Evolutionary conservation across 495 filamentous ascomycete species (phyloP), one percentile per base, ranked within the genome.

Genomic region (Aspergillus panamensis): DNA sequence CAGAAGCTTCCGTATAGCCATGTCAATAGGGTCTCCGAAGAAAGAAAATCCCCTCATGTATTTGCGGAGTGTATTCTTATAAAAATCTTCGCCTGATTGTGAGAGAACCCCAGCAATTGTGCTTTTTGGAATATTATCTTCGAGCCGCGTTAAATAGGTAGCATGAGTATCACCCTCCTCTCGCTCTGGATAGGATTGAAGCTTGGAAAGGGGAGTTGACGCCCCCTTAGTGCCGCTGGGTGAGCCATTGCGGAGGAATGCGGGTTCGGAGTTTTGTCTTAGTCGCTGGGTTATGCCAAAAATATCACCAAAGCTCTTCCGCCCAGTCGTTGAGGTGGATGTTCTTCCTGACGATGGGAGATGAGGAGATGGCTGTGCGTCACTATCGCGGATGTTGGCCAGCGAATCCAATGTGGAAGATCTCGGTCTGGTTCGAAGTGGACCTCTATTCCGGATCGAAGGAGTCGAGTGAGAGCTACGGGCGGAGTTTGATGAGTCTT

Each of bases 31-130:
- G 65, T 97, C 94, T 32, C 90, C 90, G 58, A 96, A 96, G 75
- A 96, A 97, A 47, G 84, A 83, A 70, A 99, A 97, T 8, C 87
- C 85, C 51, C 92, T 82, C 90, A 97, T 97, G 68, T 96, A 97
- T 65, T 92, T 96, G 51, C 93, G 83, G 31, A 99, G 69, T 3
- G 92, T 90, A 6, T 87, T 82, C 53, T 86, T 85, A 32, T 82
- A 88, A 70, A 99, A 99, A 0, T 86, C 73, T 59, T 99, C 92
- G 5, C 81, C 85, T 16, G 85, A 88, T 67, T 96, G 95, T 13
- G 89, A 89, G 17, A 97, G 70, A 13, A 91, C 80, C 25, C 87
- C 88, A 6, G 89, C 91, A 59, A 97, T 87, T 32, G 85, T 82
- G 58, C 92, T 87, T 35, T 86, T 84, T 35, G 86, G 88, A 12